These are phyloP conservation scores for Pugionium cornutum DNA, from an alignment of 345 rosid genomes.

Conservation along the genomic window DNA sequence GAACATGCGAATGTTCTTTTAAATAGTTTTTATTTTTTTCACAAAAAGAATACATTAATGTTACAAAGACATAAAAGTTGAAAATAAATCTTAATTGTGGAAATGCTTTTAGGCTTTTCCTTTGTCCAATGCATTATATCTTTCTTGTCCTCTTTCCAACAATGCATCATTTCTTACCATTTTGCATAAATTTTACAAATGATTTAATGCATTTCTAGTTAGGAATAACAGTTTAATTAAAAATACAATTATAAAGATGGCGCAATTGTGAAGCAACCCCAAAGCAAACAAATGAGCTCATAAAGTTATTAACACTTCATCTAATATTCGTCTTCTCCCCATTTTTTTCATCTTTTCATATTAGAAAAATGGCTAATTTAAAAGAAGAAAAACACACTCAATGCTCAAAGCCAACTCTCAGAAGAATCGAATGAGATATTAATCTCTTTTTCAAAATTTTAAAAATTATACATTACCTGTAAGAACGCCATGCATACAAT, in stretches of 20 bases:
- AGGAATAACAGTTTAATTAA: not conserved
- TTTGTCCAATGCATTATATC: slow-evolving; percentile 48
- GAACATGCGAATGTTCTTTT: slow-evolving; percentile 35
- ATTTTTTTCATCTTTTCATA: not conserved
- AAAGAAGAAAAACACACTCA: slow-evolving; percentile 14
- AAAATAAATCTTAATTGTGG: slow-evolving; percentile 19
- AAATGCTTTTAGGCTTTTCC: slow-evolving; percentile 52
- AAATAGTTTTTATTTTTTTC: not conserved
- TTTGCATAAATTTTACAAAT: not conserved
- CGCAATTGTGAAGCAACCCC: slow-evolving; percentile 49
- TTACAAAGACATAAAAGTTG: not conserved
- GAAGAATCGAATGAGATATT: too few relatives aligned
- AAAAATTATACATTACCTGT: not conserved
- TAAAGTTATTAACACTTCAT: slow-evolving; percentile 44
- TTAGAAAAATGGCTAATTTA: not conserved
- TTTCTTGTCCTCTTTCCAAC: slow-evolving; percentile 34
- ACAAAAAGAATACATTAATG: slow-evolving; percentile 9
- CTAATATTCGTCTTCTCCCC: slow-evolving; percentile 28
- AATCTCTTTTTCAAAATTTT: too few relatives aligned
- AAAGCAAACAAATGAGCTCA: slow-evolving; percentile 53
- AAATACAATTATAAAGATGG: slow-evolving; percentile 32
- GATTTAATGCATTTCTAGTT: not conserved
- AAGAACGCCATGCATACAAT: too few relatives aligned
- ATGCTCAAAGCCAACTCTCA: not conserved
- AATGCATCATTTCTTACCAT: slow-evolving; percentile 29